Conservation (phyloP, 192 early-diverging fungal genomes). For the Phycomyces blakesleeanus region DNA sequence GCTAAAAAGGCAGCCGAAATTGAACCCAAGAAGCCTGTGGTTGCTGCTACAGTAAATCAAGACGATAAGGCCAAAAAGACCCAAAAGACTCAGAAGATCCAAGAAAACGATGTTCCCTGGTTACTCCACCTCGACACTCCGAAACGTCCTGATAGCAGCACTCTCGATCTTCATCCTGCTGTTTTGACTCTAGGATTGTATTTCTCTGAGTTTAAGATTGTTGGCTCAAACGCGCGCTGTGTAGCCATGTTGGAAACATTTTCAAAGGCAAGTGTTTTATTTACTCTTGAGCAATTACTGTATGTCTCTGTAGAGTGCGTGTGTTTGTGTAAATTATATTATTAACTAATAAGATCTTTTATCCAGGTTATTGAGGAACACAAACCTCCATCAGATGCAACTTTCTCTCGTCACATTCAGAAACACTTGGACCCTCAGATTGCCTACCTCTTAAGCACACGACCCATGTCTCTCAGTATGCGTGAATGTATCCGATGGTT, state of each 20-base stretch:
- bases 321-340: too few relatives aligned
- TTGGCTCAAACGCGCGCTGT: constrained; percentile 88
- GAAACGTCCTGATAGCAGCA: constrained; percentile 44
- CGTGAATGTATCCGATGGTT: constrained; percentile 86
- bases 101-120: constrained; percentile 57
- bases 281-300: too few relatives aligned
- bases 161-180: constrained; percentile 78
- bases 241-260: constrained; percentile 87
- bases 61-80: constrained; percentile 22
- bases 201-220: constrained; percentile 81
- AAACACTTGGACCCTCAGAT: constrained; percentile 86
- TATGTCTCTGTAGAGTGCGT: too few relatives aligned
- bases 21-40: constrained; percentile 29
- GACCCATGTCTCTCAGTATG: constrained; percentile 92
- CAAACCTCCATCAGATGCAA: constrained; percentile 71
- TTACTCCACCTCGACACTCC: constrained; percentile 73
- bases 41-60: neutral
- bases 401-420: constrained; percentile 77
- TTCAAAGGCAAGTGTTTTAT: constrained; percentile 52
- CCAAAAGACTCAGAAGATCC: constrained; percentile 25
- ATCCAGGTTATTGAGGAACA: constrained; percentile 87
- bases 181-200: constrained; percentile 86
- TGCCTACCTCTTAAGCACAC: constrained; percentile 77
- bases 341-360: too few relatives aligned
- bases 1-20: constrained; percentile 33